Evolutionary conservation across 192 early-diverging fungal species (phyloP).

Genomic region (Rhizoclosmatium sp.): DNA sequence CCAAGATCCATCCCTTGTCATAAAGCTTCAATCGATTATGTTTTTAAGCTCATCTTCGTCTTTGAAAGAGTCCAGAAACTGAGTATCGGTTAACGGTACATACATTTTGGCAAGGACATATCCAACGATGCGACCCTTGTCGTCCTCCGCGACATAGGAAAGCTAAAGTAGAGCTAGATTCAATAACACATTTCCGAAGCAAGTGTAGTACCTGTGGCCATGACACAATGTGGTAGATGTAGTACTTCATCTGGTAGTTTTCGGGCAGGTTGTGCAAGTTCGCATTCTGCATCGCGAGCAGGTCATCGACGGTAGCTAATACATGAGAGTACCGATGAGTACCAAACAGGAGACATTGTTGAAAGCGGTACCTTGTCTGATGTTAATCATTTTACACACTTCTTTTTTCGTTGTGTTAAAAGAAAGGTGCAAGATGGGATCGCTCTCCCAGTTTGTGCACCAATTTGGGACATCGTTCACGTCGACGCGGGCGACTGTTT

Average conservation of each 20-base stretch:
- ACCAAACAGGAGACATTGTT: no score
- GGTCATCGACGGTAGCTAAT: constrained; percentile 86
- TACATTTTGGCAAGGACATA: constrained; percentile 99
- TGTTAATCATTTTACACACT: constrained; percentile 63
- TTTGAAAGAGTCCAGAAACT: no score
- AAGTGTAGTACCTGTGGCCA: constrained; percentile 66
- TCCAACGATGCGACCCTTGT: constrained; percentile 90
- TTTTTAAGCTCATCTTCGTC: no score
- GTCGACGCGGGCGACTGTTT: background rate
- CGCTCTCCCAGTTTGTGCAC: no score
- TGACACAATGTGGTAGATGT: constrained; percentile 64
- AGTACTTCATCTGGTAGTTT: constrained; percentile 99
- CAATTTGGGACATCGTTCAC: background rate
- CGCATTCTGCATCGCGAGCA: constrained; percentile 95
- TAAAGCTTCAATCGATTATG: no score
- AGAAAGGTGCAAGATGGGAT: no score
- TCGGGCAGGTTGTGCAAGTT: constrained; percentile 97
- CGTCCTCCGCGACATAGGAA: constrained; percentile 93
- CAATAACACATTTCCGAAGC: constrained; percentile 15
- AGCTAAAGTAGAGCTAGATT: constrained; percentile 65
- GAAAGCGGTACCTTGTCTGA: no score
- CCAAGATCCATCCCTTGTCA: no score
- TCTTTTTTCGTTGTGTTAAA: background rate
- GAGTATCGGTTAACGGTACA: no score
- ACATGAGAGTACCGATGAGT: no score